Percentiles rank a stretch among this genome's conserved stretches.
Conservation (phyloP, 2,329 filamentous ascomycete genomes). For the Trichoderma hamatum region DNA sequence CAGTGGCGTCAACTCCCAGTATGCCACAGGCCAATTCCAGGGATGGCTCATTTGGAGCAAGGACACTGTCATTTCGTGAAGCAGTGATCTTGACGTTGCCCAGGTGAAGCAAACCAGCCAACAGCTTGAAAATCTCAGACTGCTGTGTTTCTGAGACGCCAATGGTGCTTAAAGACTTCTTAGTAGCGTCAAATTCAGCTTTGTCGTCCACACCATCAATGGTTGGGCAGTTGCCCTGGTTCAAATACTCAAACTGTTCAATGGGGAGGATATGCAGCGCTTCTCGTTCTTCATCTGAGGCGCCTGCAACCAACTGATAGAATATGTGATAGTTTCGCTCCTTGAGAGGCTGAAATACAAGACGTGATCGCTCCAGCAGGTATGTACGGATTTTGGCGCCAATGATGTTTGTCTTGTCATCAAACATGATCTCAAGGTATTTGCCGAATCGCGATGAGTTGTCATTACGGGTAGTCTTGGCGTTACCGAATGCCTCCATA, state of each 20-base stretch:
- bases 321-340: slow-evolving; percentile 99
- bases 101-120: slow-evolving; percentile 89
- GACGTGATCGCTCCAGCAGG: slow-evolving; percentile 87
- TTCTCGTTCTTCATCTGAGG: slow-evolving; percentile 79
- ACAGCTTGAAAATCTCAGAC: slow-evolving; percentile 81
- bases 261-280: slow-evolving; percentile 78
- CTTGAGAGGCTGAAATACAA: slow-evolving; percentile 96
- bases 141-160: slow-evolving; percentile 78
- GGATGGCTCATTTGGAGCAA: slow-evolving; percentile 79
- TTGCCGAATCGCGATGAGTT: slow-evolving; percentile 99
- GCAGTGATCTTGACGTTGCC: slow-evolving; percentile 96
- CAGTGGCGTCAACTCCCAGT: slow-evolving; percentile 80
- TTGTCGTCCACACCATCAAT: slow-evolving; percentile 97
- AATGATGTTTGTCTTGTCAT: slow-evolving; percentile 92
- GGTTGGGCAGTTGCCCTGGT: slow-evolving; percentile 86
- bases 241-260: slow-evolving; percentile 94
- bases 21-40: slow-evolving; percentile 80
- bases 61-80: slow-evolving; percentile 82
- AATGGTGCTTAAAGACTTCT: slow-evolving; percentile 83
- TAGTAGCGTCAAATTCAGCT: slow-evolving; percentile 87
- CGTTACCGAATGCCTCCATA: slow-evolving; percentile 99
- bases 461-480: slow-evolving; percentile 99
- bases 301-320: slow-evolving; percentile 93
- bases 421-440: slow-evolving; percentile 99
- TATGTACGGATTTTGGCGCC: slow-evolving; percentile 97